Percentiles rank a stretch among this genome's conserved stretches.
Conservation (phyloP, 2,329 filamentous ascomycete genomes). For the Diplodia corticola region DNA sequence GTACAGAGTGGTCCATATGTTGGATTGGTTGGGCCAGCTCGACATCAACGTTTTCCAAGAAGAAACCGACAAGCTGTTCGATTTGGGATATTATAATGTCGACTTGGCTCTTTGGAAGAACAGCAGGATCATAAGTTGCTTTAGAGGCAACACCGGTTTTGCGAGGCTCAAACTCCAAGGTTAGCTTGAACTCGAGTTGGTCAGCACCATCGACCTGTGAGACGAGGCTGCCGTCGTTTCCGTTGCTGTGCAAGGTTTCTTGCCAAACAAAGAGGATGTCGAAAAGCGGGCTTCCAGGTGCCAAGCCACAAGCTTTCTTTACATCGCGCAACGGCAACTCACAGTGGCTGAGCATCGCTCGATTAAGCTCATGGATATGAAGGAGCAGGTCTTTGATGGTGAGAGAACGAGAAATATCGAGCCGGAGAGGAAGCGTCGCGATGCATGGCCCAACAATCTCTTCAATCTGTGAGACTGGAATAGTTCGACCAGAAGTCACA, state of each 20-base stretch:
- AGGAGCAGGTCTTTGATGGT: constrained; percentile 63
- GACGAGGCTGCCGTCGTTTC: constrained; percentile 45
- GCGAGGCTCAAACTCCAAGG: constrained; percentile 73
- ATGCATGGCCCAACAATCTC: constrained; percentile 78
- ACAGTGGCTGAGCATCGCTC: constrained; percentile 64
- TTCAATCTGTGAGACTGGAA: constrained; percentile 71
- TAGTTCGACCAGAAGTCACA: constrained; percentile 77
- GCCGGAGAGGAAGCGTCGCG: constrained; percentile 70
- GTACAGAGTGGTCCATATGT: constrained; percentile 20
- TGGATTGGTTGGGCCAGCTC: constrained; percentile 26
- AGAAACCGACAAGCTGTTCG: constrained; percentile 50
- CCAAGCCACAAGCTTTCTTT: constrained; percentile 58
- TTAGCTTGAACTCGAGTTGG: constrained; percentile 71
- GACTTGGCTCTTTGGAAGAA: constrained; percentile 59
- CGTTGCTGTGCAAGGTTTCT: constrained; percentile 58
- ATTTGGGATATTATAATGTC: constrained; percentile 62
- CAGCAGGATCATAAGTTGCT: constrained; percentile 55
- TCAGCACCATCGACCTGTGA: constrained; percentile 64
- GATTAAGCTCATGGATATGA: constrained; percentile 65
- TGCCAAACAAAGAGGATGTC: constrained; percentile 85
- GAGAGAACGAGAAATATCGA: constrained; percentile 50
- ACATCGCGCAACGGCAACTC: constrained; percentile 68
- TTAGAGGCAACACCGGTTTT: constrained; percentile 50
- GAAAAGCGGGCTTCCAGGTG: constrained; percentile 63
- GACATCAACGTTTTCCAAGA: constrained; percentile 42